Evolutionary conservation across 345 rosid species (phyloP).

Genomic region (Citrus reticulata): DNA sequence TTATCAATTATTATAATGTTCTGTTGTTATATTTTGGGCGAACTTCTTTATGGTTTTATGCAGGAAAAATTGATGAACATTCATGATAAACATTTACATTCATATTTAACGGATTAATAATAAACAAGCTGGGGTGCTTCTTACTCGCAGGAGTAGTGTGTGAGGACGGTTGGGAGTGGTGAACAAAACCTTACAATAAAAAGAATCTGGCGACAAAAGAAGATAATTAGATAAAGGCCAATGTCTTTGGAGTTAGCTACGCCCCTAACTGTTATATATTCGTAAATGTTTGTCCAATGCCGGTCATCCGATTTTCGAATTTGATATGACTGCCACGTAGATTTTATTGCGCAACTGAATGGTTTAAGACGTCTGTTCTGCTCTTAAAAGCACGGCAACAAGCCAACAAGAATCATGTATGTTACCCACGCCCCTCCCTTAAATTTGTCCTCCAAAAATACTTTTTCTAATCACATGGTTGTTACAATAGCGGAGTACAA

Average conservation of each 20-base stretch:
- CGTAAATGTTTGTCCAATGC: not conserved
- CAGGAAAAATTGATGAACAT: not conserved
- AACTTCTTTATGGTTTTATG: not conserved
- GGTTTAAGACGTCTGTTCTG: no score
- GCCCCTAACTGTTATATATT: not conserved
- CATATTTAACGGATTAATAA: not conserved
- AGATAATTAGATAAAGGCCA: not conserved
- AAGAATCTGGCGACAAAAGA: not conserved
- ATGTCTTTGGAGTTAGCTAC: constrained; percentile 9
- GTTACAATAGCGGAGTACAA: not conserved
- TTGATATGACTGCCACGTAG: constrained; percentile 28
- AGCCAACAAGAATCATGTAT: constrained; percentile 23
- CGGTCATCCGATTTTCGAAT: not conserved
- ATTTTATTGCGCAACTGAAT: not conserved
- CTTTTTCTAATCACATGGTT: not conserved
- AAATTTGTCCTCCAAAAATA: not conserved
- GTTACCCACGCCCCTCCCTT: constrained; percentile 18
- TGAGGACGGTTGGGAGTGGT: not conserved
- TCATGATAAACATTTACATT: not conserved
- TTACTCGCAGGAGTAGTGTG: not conserved
- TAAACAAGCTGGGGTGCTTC: not conserved
- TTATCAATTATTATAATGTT: no score
- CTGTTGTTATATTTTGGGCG: not conserved
- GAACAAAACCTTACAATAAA: not conserved
- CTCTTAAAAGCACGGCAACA: constrained; percentile 2